phyloP scores from a whole-genome alignment of 2,329 filamentous ascomycete species.

The Amesomyces nigricolor region DNA sequence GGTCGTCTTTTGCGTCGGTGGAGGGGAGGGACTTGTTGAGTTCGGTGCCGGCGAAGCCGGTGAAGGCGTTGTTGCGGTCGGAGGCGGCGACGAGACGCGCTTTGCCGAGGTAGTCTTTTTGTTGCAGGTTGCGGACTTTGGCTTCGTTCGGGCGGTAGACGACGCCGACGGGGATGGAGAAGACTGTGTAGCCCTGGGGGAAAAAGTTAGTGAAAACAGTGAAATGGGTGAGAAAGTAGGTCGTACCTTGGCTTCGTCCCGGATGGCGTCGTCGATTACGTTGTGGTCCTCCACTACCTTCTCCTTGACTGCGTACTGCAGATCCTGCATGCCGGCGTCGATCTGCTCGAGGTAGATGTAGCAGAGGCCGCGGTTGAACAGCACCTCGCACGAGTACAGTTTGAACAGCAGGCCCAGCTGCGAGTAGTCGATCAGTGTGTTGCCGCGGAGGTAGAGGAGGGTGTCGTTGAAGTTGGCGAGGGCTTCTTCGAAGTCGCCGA shows the following conservation, averaged over 20 bases:
- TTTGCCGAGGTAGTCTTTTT: slow-evolving; percentile 95
- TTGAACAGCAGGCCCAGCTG: slow-evolving; percentile 94
- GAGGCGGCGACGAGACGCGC: slow-evolving; percentile 87
- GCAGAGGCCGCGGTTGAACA: slow-evolving; percentile 95
- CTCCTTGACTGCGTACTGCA: slow-evolving; percentile 86
- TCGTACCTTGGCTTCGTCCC: slow-evolving; percentile 78
- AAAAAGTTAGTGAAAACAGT: not conserved
- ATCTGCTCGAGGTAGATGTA: slow-evolving; percentile 95
- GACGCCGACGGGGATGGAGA: slow-evolving; percentile 93
- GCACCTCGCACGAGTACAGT: slow-evolving; percentile 91
- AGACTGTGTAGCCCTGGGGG: slow-evolving; percentile 85
- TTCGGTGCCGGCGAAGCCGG: slow-evolving; percentile 73
- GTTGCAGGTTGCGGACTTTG: slow-evolving; percentile 96
- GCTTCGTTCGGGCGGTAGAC: slow-evolving; percentile 94
- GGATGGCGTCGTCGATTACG: slow-evolving; percentile 95
- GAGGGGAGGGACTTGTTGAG: slow-evolving; percentile 61
- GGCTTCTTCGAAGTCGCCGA: slow-evolving; percentile 95
- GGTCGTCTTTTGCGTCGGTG: slow-evolving; percentile 63
- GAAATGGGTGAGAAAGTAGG: not conserved
- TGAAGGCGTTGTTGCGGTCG: slow-evolving; percentile 73
- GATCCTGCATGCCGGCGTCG: slow-evolving; percentile 83
- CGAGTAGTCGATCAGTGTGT: slow-evolving; percentile 96
- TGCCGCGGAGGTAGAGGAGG: slow-evolving; percentile 85
- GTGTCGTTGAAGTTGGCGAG: slow-evolving; percentile 99
- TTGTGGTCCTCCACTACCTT: slow-evolving; percentile 95